Percentiles rank a stretch among this genome's conserved stretches.
These are phyloP conservation scores for Lonicera japonica DNA, from an alignment of 129 eudicot genomes.

Conservation along the genomic window DNA sequence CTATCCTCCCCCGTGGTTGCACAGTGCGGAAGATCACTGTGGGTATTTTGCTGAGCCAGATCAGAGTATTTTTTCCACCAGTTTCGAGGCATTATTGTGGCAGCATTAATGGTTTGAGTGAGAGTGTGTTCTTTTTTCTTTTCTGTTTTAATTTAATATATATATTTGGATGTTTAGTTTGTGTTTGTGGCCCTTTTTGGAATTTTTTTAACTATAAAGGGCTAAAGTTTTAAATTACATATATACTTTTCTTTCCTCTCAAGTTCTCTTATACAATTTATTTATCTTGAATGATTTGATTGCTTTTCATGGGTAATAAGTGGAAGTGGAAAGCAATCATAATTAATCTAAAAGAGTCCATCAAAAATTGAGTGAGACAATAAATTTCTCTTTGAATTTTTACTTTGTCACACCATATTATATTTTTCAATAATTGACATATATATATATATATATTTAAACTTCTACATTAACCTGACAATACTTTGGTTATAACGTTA, in stretches of 20 bases:
- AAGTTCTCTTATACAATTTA: conserved; percentile 4
- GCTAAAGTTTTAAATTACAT: neutral
- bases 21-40: conserved; percentile 19
- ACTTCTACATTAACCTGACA: too few species aligned
- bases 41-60: conserved; percentile 18
- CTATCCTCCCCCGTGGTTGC: conserved; percentile 24
- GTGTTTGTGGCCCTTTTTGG: neutral
- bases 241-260: conserved; percentile 15
- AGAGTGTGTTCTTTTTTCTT: neutral
- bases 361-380: too few species aligned
- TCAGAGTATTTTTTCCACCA: conserved; percentile 20
- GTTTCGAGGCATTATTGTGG: conserved; percentile 54
- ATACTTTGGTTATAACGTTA: too few species aligned
- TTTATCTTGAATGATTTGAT: too few species aligned
- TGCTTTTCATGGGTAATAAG: too few species aligned
- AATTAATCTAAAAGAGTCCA: too few species aligned
- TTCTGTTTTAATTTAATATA: neutral
- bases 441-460: too few species aligned
- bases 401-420: too few species aligned
- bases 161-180: neutral
- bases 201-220: neutral
- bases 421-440: too few species aligned
- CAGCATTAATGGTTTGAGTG: conserved; percentile 35
- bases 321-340: too few species aligned
- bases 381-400: too few species aligned